phyloP scores from a whole-genome alignment of 2,329 filamentous ascomycete species.

The Colletotrichum neosansevieriae region DNA sequence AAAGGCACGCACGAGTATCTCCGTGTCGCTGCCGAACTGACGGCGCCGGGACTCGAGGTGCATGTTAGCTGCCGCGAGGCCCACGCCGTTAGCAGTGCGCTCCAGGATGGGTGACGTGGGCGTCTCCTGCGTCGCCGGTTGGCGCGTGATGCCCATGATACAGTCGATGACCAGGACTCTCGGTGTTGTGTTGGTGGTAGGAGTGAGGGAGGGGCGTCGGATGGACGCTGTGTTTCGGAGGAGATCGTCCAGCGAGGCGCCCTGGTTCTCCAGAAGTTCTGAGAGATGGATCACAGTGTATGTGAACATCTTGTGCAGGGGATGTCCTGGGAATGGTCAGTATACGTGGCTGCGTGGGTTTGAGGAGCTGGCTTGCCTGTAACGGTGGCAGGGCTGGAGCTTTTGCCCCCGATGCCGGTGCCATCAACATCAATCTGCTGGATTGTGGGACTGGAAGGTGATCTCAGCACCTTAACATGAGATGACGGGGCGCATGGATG shows the following conservation, averaged over 20 bases:
- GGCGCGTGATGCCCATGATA: slow-evolving; percentile 64
- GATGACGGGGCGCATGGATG: slow-evolving; percentile 72
- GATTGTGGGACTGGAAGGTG: slow-evolving; percentile 70
- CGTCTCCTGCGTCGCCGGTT: slow-evolving; percentile 57
- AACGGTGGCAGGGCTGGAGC: slow-evolving; percentile 60
- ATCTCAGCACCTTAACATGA: slow-evolving; percentile 69
- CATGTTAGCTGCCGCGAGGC: slow-evolving; percentile 63
- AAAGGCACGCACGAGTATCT: slow-evolving; percentile 77
- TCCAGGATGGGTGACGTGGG: slow-evolving; percentile 62
- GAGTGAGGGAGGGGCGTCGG: slow-evolving; percentile 49
- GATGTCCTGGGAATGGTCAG: slow-evolving; percentile 61
- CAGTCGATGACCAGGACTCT: slow-evolving; percentile 73
- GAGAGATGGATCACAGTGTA: slow-evolving; percentile 71
- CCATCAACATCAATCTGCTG: slow-evolving; percentile 67
- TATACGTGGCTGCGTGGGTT: slow-evolving; percentile 39
- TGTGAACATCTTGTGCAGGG: slow-evolving; percentile 72
- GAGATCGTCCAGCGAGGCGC: slow-evolving; percentile 61
- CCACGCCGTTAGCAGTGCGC: slow-evolving; percentile 51
- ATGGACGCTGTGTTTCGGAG: slow-evolving; percentile 52
- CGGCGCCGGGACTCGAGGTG: slow-evolving; percentile 67
- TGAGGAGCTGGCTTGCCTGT: slow-evolving; percentile 54
- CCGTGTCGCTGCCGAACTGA: slow-evolving; percentile 73
- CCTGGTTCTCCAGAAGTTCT: slow-evolving; percentile 63
- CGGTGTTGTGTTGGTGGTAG: slow-evolving; percentile 46
- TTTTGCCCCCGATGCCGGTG: slow-evolving; percentile 56